These are phyloP conservation scores for Effrenium voratum DNA, from an alignment of 73 alveolate species.

Conservation along the genomic window DNA sequence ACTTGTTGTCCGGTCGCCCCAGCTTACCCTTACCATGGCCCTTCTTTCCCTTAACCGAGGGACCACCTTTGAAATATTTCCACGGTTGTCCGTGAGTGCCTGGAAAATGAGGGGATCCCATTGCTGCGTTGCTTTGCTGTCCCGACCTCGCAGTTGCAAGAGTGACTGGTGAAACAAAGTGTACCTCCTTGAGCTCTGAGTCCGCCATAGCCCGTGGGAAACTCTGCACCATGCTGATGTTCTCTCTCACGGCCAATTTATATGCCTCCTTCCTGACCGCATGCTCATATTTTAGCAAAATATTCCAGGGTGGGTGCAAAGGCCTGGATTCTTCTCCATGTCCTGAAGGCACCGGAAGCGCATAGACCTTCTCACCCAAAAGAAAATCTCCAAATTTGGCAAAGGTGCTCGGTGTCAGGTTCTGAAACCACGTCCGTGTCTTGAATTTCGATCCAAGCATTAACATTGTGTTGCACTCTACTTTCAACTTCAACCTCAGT, in stretches of 20 bases:
- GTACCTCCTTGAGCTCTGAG: neutral
- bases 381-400: neutral
- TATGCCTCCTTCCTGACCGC: neutral
- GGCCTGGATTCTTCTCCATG: neutral
- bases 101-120: neutral
- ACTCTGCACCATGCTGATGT: neutral
- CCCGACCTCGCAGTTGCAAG: neutral
- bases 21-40: neutral
- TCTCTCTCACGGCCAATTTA: neutral
- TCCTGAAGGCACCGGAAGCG: neutral
- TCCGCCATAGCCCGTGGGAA: neutral
- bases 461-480: neutral
- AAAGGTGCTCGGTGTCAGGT: neutral
- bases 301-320: neutral
- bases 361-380: neutral
- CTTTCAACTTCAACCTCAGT: neutral
- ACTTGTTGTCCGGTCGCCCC: neutral
- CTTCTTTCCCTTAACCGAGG: neutral
- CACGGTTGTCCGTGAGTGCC: neutral
- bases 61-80: neutral
- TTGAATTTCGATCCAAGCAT: neutral
- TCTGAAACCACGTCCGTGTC: neutral
- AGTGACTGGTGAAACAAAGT: neutral
- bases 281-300: conserved; percentile 2
- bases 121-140: neutral